phyloP scores from a whole-genome alignment of 2,329 filamentous ascomycete genomes.

The Arthrobotrys megalospora region DNA sequence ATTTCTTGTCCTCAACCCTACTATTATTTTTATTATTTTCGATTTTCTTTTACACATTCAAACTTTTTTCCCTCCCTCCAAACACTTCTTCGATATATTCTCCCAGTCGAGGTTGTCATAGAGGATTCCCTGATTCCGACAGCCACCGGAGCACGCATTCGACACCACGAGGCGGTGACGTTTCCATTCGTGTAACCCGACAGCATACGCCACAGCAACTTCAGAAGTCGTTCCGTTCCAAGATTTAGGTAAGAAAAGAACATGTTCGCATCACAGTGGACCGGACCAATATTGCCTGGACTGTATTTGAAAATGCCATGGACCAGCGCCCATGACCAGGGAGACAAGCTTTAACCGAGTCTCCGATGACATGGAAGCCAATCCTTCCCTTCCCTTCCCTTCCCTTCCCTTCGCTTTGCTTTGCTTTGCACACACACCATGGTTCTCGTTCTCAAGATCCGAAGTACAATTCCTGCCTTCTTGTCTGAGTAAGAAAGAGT shows the following conservation, averaged over 20 bases:
- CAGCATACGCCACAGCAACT: slow-evolving; percentile 12
- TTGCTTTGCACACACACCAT: slow-evolving; percentile 8
- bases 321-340: slow-evolving; percentile 22
- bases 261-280: too few relatives aligned
- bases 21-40: background rate
- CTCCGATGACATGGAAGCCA: slow-evolving; percentile 16
- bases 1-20: background rate
- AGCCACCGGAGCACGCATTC: background rate
- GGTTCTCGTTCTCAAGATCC: background rate
- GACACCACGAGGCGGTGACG: background rate
- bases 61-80: background rate
- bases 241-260: background rate
- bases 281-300: background rate
- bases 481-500: background rate
- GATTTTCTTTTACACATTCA: background rate
- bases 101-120: background rate
- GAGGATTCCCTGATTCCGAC: slow-evolving; percentile 8
- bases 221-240: background rate
- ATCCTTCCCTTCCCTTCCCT: background rate
- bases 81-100: background rate
- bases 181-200: slow-evolving; percentile 1
- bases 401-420: background rate
- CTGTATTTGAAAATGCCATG: slow-evolving; percentile 10
- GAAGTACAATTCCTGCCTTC: background rate
- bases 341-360: slow-evolving; percentile 34